phyloP scores from a whole-genome alignment of 164 flowering plant genomes.

The Litsea cubeba region DNA sequence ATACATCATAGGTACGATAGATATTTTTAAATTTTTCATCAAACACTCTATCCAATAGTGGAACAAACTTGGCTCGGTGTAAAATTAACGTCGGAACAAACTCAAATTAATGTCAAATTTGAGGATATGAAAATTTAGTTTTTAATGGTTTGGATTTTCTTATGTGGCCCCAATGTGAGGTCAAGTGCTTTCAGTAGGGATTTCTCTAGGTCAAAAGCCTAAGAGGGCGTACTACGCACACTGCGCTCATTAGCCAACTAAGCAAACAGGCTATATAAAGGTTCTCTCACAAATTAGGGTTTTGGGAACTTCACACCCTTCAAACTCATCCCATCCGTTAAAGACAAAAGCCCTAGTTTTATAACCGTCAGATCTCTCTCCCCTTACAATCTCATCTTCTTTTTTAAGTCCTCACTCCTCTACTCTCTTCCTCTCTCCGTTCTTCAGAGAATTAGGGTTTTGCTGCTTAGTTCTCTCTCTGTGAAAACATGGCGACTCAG shows the following conservation, averaged over 20 bases:
- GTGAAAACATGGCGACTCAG: conserved; percentile 44
- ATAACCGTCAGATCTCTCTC: conserved; percentile 9
- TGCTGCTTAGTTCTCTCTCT: background rate
- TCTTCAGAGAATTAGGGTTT: background rate
- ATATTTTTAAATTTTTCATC: too few species aligned
- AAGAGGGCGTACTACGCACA: background rate
- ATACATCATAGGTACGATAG: too few species aligned
- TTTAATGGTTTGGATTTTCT: too few species aligned
- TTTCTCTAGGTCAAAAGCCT: too few species aligned
- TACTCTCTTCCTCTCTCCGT: background rate
- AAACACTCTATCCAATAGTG: too few species aligned
- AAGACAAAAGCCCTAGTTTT: background rate
- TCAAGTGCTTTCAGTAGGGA: too few species aligned
- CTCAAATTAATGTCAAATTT: too few species aligned
- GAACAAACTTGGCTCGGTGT: too few species aligned
- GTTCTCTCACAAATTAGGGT: conserved; percentile 1
- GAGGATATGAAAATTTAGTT: too few species aligned
- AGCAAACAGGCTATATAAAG: background rate
- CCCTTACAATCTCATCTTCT: background rate
- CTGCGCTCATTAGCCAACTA: background rate
- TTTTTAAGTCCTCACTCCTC: background rate
- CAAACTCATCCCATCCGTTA: conserved; percentile 10
- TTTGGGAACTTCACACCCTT: background rate
- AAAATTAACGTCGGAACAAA: too few species aligned
- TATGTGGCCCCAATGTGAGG: too few species aligned